These are phyloP conservation scores for Pseudognaphalium luteoalbum DNA, from an alignment of 129 eudicot species.

Conservation along the genomic window DNA sequence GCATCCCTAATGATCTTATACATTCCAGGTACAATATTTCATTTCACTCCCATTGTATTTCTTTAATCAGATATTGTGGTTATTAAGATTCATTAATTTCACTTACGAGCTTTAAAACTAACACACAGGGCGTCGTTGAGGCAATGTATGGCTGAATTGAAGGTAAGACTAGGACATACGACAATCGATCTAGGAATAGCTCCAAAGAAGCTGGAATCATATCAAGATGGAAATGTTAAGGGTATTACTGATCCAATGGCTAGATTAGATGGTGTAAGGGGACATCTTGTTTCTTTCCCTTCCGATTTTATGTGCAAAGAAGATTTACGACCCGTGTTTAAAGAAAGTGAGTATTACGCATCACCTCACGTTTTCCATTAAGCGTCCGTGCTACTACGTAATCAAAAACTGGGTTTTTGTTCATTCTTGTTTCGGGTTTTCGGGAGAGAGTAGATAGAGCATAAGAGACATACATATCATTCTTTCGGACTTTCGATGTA, in stretches of 20 bases:
- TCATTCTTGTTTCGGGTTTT: slow-evolving; percentile 13
- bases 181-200: slow-evolving; percentile 95
- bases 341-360: slow-evolving; percentile 96
- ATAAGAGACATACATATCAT: slow-evolving; percentile 19
- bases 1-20: slow-evolving; percentile 90
- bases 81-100: not conserved
- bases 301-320: slow-evolving; percentile 93
- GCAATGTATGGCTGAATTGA: slow-evolving; percentile 70
- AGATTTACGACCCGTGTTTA: slow-evolving; percentile 91
- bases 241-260: slow-evolving; percentile 75
- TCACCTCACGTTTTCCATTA: slow-evolving; percentile 97
- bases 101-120: not conserved
- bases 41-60: not conserved
- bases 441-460: slow-evolving; percentile 21
- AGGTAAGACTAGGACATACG: slow-evolving; percentile 74
- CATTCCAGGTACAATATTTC: slow-evolving; percentile 67
- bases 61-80: not conserved
- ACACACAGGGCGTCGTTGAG: slow-evolving; percentile 69
- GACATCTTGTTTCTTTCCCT: slow-evolving; percentile 96
- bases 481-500: slow-evolving; percentile 5
- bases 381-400: slow-evolving; percentile 11
- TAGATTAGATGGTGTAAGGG: slow-evolving; percentile 73
- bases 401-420: not conserved
- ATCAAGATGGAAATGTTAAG: slow-evolving; percentile 57
- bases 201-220: slow-evolving; percentile 70